Conservation (phyloP, 2,329 filamentous ascomycete species). For the Neodidymelliopsis sp. region DNA sequence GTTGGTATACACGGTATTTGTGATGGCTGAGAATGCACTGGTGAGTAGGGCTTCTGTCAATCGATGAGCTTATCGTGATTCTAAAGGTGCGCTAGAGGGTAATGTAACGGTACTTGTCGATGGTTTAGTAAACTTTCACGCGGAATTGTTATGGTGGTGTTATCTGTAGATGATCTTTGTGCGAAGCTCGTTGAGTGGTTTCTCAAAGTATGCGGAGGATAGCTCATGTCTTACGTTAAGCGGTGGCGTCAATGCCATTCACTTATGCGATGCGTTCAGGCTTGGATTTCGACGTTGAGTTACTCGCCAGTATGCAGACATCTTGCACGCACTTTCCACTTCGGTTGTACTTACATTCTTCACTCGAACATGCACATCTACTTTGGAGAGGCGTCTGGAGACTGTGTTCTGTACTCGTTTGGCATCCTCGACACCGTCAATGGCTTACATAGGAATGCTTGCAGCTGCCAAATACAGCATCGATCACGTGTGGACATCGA, state of each 20-base stretch:
- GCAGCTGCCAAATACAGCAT: constrained; percentile 1
- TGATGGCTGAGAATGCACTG: no score
- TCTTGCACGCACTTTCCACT: neutral
- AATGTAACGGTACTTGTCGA: no score
- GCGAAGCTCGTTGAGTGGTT: no score
- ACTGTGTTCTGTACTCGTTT: constrained; percentile 12
- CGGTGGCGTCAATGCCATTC: neutral
- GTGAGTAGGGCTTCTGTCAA: no score
- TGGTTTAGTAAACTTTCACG: no score
- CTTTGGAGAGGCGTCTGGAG: constrained; percentile 1
- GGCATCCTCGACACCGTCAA: constrained; percentile 22
- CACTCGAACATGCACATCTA: constrained; percentile 4
- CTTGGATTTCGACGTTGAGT: neutral
- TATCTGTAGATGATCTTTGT: no score
- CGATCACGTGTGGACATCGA: constrained; percentile 28
- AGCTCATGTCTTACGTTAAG: no score
- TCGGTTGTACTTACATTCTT: constrained; percentile 15
- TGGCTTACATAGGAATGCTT: constrained; percentile 43
- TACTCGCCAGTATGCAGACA: neutral
- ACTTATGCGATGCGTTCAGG: neutral
- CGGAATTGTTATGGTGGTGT: no score
- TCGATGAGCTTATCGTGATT: no score
- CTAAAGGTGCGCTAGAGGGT: no score
- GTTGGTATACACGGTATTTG: no score
- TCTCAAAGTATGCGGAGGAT: no score